Evolutionary conservation across 768 basidiomycete genomes (phyloP).

Genomic region (Agrocybe pediades): DNA sequence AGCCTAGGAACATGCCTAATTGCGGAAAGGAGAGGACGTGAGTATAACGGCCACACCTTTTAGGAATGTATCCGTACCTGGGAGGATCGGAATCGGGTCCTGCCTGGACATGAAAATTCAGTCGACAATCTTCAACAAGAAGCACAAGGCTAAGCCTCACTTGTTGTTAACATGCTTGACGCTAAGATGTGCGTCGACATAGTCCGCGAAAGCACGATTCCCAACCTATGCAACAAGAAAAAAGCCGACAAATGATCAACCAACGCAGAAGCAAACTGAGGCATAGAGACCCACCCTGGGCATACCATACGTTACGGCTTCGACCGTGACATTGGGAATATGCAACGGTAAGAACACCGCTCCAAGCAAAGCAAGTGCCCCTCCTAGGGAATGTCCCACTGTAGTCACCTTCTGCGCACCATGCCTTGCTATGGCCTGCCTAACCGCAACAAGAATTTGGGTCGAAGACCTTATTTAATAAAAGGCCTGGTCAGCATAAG

Average conservation of each 20-base stretch:
- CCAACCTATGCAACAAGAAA: conserved; percentile 44
- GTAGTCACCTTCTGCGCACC: no score
- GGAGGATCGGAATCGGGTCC: conserved; percentile 38
- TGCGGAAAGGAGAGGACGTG: no score
- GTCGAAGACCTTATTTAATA: no score
- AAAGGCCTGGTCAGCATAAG: no score
- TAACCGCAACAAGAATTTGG: no score
- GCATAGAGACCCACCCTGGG: conserved; percentile 41
- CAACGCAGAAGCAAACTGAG: conserved; percentile 26
- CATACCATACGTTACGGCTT: conserved; percentile 30
- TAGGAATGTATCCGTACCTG: conserved; percentile 21
- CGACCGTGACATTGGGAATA: no score
- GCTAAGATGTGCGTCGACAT: conserved; percentile 47
- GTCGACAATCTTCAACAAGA: no score
- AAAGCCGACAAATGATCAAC: neutral
- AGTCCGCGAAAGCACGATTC: conserved; percentile 60
- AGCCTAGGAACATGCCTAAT: conserved; percentile 36
- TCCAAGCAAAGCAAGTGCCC: no score
- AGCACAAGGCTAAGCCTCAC: conserved; percentile 5
- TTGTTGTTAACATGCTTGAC: conserved; percentile 63
- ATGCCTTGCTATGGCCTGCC: no score
- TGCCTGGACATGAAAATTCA: conserved; percentile 8
- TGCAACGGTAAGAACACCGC: no score
- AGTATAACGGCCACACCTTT: neutral
- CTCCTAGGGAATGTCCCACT: no score